These are phyloP conservation scores for Termitomyces sp. DNA, from an alignment of 1,284 basidiomycete genomes.

Conservation along the genomic window DNA sequence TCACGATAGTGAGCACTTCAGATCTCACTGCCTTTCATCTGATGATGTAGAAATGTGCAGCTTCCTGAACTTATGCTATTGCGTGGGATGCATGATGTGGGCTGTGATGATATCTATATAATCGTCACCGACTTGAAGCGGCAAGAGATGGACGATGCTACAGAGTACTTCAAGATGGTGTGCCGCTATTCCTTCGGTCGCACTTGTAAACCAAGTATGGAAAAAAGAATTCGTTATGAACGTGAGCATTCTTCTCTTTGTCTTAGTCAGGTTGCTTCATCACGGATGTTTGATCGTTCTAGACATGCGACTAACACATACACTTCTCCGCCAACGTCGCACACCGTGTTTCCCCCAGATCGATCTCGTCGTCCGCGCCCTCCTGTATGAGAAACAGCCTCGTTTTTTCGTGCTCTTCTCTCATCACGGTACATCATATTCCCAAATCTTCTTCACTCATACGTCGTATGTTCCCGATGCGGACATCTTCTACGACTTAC, in stretches of 20 bases:
- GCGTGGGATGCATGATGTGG: constrained; percentile 70
- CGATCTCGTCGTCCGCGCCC: constrained; percentile 66
- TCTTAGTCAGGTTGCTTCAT: neutral
- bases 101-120: constrained; percentile 69
- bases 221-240: constrained; percentile 60
- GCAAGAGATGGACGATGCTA: constrained; percentile 71
- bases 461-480: constrained; percentile 62
- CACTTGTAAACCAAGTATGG: constrained; percentile 58
- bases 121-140: constrained; percentile 72
- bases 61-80: constrained; percentile 72
- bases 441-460: constrained; percentile 73
- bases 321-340: constrained; percentile 56
- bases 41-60: constrained; percentile 28
- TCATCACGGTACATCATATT: constrained; percentile 71
- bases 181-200: constrained; percentile 57
- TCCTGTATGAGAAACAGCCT: constrained; percentile 65
- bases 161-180: constrained; percentile 69
- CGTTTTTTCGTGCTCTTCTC: constrained; percentile 73
- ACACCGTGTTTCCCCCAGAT: constrained; percentile 75
- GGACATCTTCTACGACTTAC: constrained; percentile 69
- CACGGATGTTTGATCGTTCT: neutral
- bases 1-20: constrained; percentile 54
- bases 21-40: constrained; percentile 10
- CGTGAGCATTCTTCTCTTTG: constrained; percentile 31
- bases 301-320: constrained; percentile 66